A percentile compares a stretch with the other conserved stretches of the same genome.
Evolutionary conservation across 495 filamentous ascomycete species (phyloP).

Genomic region (Amorphotheca resinae): DNA sequence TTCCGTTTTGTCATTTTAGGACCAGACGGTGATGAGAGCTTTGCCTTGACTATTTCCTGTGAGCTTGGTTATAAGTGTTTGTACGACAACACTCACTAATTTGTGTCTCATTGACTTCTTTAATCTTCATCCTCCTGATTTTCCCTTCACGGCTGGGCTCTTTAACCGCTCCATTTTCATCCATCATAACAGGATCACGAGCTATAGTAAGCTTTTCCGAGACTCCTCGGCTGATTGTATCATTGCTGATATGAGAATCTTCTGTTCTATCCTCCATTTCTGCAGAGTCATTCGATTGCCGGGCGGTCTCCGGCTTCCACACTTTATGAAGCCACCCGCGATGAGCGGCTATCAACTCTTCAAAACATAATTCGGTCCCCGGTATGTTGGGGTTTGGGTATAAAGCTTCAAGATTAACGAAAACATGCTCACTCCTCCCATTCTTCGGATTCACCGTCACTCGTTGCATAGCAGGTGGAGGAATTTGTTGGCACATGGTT

Average conservation of each 20-base stretch:
- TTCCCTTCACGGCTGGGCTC: conserved; percentile 16
- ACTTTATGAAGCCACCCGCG: conserved; percentile 64
- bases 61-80: background rate
- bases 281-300: conserved; percentile 65
- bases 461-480: conserved; percentile 46
- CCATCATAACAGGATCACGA: conserved; percentile 29
- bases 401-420: conserved; percentile 70
- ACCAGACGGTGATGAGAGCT: conserved; percentile 72
- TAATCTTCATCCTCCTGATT: conserved; percentile 56
- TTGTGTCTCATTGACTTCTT: conserved; percentile 73
- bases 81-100: conserved; percentile 47
- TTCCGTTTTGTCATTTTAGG: conserved; percentile 67
- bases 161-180: conserved; percentile 36
- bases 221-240: conserved; percentile 13
- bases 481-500: conserved; percentile 24
- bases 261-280: conserved; percentile 44
- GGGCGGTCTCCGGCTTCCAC: conserved; percentile 46
- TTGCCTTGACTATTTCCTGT: conserved; percentile 62
- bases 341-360: conserved; percentile 72
- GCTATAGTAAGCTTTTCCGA: conserved; percentile 32
- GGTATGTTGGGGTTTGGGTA: conserved; percentile 65
- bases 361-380: conserved; percentile 67
- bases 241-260: conserved; percentile 1
- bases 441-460: conserved; percentile 57
- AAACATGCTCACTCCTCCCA: conserved; percentile 71